Evolutionary conservation across 129 eudicot genomes (phyloP).

Genomic region (Solidago caesia): DNA sequence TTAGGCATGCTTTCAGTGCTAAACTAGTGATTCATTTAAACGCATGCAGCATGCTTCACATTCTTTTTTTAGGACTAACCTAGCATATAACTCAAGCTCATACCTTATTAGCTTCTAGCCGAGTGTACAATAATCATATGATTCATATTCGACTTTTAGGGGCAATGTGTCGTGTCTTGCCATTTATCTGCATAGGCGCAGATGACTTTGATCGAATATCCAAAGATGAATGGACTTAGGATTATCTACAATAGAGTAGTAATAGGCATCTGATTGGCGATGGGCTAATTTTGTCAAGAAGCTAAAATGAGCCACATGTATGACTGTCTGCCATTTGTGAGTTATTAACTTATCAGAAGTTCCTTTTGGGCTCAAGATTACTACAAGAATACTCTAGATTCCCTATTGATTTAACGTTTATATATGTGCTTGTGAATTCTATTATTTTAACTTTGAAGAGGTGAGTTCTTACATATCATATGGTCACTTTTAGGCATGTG

Average conservation of each 20-base stretch:
- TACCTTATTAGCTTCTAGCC: not conserved
- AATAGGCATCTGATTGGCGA: no score
- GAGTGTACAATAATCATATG: slow-evolving; percentile 2
- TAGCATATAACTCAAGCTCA: not conserved
- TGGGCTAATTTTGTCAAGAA: not conserved
- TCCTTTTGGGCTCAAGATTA: not conserved
- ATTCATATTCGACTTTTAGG: no score
- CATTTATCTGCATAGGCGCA: no score
- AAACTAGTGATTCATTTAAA: not conserved
- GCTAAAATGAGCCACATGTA: not conserved
- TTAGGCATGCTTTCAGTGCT: slow-evolving; percentile 1
- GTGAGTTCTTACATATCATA: not conserved
- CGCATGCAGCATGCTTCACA: not conserved
- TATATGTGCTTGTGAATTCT: slow-evolving; percentile 10
- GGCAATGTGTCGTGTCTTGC: no score
- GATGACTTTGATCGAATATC: no score
- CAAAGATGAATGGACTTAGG: no score
- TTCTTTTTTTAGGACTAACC: not conserved
- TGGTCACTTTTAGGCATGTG: slow-evolving; percentile 1
- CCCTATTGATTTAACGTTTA: not conserved
- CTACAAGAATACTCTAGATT: not conserved
- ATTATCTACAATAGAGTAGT: no score
- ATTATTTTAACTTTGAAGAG: not conserved
- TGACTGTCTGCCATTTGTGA: not conserved
- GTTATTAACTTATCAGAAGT: not conserved